Percentiles rank a stretch among this genome's conserved stretches.
phyloP scores from a whole-genome alignment of 441 rosid species.

The Adansonia madagascariensis region DNA sequence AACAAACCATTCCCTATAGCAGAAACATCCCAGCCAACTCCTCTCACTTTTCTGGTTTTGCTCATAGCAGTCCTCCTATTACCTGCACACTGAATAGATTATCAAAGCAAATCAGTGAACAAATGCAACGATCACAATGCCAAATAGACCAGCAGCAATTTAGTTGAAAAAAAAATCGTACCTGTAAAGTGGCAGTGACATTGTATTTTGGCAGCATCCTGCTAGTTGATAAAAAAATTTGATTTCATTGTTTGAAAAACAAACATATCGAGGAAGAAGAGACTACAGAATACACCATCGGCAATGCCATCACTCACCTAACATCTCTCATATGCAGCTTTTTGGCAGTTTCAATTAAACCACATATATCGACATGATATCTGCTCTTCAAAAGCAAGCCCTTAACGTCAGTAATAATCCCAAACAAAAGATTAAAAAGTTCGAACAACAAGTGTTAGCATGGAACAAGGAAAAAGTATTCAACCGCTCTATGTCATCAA shows the following conservation, averaged over 20 bases:
- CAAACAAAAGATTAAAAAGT: neutral
- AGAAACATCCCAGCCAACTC: conserved; percentile 97
- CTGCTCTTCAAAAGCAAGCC: conserved; percentile 46
- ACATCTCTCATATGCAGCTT: conserved; percentile 72
- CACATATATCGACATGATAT: conserved; percentile 57
- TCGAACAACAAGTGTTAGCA: neutral
- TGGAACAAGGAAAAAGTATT: neutral
- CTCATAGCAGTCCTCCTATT: conserved; percentile 99
- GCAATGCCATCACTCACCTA: conserved; percentile 47
- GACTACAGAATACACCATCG: neutral
- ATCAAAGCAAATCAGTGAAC: conserved; percentile 27
- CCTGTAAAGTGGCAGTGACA: conserved; percentile 88
- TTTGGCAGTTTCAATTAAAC: conserved; percentile 57
- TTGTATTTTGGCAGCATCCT: conserved; percentile 83
- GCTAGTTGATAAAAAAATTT: conserved; percentile 28
- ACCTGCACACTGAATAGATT: conserved; percentile 84
- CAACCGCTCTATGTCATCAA: conserved; percentile 74
- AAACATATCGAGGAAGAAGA: neutral
- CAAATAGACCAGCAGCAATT: neutral
- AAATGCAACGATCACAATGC: neutral
- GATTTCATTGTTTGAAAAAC: conserved; percentile 8
- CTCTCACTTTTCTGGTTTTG: conserved; percentile 70
- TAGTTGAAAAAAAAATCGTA: conserved; percentile 23
- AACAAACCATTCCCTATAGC: conserved; percentile 89
- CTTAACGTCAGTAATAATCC: conserved; percentile 22